phyloP scores from a whole-genome alignment of 148 eudicot species.

The Fagopyrum homotropicum region DNA sequence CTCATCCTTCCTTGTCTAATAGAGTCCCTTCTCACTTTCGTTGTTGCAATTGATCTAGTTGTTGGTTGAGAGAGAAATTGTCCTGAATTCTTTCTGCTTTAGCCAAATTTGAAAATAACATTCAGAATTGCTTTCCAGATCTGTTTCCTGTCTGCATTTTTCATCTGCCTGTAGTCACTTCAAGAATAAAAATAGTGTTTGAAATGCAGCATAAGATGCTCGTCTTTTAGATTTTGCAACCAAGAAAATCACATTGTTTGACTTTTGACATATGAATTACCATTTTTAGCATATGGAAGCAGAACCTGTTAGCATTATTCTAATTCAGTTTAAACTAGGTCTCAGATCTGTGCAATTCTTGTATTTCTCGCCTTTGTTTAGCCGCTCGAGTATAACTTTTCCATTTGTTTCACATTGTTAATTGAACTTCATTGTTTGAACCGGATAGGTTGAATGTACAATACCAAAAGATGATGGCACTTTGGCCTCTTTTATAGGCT shows the following conservation, averaged over 20 bases:
- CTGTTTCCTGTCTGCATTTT: not conserved
- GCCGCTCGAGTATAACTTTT: conserved; percentile 20
- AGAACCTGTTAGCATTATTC: not conserved
- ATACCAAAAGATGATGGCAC: conserved; percentile 95
- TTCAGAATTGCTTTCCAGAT: not conserved
- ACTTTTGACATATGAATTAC: not conserved
- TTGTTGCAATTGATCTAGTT: not conserved
- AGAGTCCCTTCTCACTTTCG: not conserved
- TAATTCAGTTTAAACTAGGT: not conserved
- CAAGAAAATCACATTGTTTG: not conserved
- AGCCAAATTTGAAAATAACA: not conserved
- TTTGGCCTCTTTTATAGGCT: conserved; percentile 80
- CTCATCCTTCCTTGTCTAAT: not conserved
- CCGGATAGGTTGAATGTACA: conserved; percentile 88
- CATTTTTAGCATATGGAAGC: not conserved
- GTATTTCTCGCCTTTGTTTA: not conserved
- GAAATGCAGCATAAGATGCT: not conserved
- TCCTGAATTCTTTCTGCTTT: not conserved
- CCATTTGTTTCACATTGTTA: conserved; percentile 38
- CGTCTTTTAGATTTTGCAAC: not conserved
- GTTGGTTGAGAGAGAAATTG: not conserved
- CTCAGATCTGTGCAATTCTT: not conserved
- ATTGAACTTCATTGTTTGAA: conserved; percentile 23
- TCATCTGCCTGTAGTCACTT: not conserved
- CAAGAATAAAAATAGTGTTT: not conserved